Evolutionary conservation across 371 early-diverging fungal species (phyloP), one percentile per base, ranked within the genome.

Genomic region (Chytridium lagenaria): DNA sequence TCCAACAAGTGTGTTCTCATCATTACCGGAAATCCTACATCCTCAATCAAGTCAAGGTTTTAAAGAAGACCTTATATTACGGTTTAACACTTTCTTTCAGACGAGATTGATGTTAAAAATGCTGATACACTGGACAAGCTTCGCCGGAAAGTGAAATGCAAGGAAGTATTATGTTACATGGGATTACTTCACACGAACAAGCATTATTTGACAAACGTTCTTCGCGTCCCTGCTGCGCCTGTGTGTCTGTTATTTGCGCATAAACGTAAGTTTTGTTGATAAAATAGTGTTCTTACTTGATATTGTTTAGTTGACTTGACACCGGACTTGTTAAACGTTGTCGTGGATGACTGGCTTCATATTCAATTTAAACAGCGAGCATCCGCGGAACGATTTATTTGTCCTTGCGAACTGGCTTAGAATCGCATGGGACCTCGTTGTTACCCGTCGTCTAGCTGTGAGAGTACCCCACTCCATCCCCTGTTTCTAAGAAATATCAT

Each of bases 141-240:
- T 28, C 77, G 77, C 34, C 73, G 71, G 0, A 72, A 71, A 28
- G 40, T 63, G 49, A 37, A 64, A 10, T 37, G 75, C 7, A 71
- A 61, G 2, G 84, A 84, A 61, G 28, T 90, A 1, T 73, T 91
- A 7, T 90, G 90, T 63, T 91, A 89, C 71, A 52, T 88, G 12
- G 87, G 88, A 55, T 70, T 91, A 33, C 64, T 91, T 34, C 89
- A 90, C 74, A 91, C 92, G 2, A 88, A 81, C 57, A 89, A 88
- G 67, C 92, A 90, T 1, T 91, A 86, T 77, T 55, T 91, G 22
- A 78, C 88, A 1, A 90, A 90, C 68, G 83, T 90, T 7, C 78
- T 87, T 1, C 78, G 88, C 26, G 85, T 89, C 16, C 88, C 90
- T 15, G 76, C 81, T 0, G 65, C 78, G 22, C 77, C 76, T 15